Evolutionary conservation across 2,329 filamentous ascomycete genomes (phyloP).

Genomic region (Pseudogymnoascus sp.): DNA sequence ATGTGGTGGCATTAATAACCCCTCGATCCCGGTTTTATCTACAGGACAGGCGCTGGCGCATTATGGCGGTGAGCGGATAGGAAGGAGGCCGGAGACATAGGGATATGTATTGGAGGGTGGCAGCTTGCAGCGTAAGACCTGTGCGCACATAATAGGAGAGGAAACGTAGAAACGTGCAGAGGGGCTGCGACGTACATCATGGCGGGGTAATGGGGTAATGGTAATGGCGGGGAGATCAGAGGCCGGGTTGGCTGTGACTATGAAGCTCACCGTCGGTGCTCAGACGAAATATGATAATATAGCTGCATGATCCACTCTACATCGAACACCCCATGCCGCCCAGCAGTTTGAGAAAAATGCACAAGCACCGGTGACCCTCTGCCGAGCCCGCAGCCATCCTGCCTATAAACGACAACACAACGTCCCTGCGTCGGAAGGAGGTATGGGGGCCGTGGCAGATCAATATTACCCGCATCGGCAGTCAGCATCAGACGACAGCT

Average conservation of each 20-base stretch:
- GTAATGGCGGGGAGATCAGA: not conserved
- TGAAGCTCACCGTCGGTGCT: not conserved
- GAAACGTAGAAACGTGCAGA: not conserved
- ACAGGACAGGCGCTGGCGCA: not conserved
- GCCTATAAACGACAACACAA: not conserved
- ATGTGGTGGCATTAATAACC: not conserved
- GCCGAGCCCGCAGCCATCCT: too few relatives aligned
- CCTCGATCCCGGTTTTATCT: not conserved
- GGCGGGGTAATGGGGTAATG: not conserved
- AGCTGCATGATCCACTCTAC: not conserved
- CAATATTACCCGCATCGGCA: constrained; percentile 3
- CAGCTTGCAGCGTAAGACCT: not conserved
- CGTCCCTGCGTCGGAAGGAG: not conserved
- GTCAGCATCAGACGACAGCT: not conserved
- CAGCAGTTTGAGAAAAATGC: not conserved
- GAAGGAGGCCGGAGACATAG: not conserved
- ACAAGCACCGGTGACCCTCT: not conserved
- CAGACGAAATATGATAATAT: constrained; percentile 1
- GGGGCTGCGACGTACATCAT: not conserved
- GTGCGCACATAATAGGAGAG: not conserved
- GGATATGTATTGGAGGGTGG: not conserved
- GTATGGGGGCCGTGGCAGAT: not conserved
- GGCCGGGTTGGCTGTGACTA: not conserved
- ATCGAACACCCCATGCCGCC: not conserved
- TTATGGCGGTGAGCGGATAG: not conserved